phyloP scores from a whole-genome alignment of 1,139 yeast species.

The Geotrichum restrictum region DNA sequence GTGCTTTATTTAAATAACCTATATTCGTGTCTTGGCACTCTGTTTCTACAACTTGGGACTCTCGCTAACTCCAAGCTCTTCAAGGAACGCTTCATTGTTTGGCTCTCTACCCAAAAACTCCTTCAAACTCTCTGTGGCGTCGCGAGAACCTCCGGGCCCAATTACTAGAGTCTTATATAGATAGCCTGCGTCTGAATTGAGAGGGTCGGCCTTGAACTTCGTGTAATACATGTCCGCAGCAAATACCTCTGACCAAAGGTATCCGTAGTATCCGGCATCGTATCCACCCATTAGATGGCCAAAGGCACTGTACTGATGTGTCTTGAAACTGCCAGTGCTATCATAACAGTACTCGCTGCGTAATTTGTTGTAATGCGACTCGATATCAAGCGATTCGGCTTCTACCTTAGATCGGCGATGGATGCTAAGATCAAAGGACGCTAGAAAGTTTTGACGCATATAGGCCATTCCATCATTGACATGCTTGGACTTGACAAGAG shows the following conservation, averaged over 20 bases:
- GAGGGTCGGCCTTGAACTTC: slow-evolving; percentile 64
- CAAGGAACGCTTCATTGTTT: slow-evolving; percentile 61
- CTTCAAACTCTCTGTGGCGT: slow-evolving; percentile 58
- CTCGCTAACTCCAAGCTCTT: slow-evolving; percentile 50
- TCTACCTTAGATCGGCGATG: slow-evolving; percentile 51
- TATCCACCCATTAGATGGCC: slow-evolving; percentile 84
- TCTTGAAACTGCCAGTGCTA: slow-evolving; percentile 48
- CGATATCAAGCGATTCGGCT: slow-evolving; percentile 45
- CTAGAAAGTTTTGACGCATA: slow-evolving; percentile 73
- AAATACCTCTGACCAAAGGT: slow-evolving; percentile 78
- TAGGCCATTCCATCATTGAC: slow-evolving; percentile 70
- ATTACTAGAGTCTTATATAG: slow-evolving; percentile 67
- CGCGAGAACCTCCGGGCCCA: slow-evolving; percentile 68
- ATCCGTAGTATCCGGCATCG: slow-evolving; percentile 83
- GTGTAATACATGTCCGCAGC: slow-evolving; percentile 79
- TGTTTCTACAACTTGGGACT: slow-evolving; percentile 8
- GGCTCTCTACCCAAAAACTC: slow-evolving; percentile 77
- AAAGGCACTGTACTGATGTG: slow-evolving; percentile 70
- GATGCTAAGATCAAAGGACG: slow-evolving; percentile 67
- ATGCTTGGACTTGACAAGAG: slow-evolving; percentile 62
- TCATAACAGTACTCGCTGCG: slow-evolving; percentile 57
- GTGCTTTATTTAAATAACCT: too few species aligned
- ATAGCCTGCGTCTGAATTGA: slow-evolving; percentile 58
- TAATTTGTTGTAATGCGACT: slow-evolving; percentile 57
- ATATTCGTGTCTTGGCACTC: too few species aligned